Conservation (phyloP, 257 asterid species). For the Pogostemon cablin region DNA sequence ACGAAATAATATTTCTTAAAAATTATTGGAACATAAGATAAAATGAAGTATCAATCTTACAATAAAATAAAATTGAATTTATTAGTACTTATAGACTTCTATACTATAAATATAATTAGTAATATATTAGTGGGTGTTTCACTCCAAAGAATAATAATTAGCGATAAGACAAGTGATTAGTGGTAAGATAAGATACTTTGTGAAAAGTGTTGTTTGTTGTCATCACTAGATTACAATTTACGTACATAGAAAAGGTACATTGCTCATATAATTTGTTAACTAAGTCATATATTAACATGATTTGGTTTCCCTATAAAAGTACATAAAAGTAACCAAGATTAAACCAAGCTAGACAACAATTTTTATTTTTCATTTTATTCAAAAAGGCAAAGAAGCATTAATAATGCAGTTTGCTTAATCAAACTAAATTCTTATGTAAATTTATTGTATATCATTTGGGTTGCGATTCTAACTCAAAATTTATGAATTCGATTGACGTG, state of each 20-base stretch:
- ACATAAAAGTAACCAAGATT: constrained; percentile 17
- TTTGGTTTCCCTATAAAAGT: constrained; percentile 34
- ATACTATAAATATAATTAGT: too few species aligned
- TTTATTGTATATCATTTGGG: too few species aligned
- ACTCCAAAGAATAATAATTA: background rate
- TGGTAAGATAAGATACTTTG: background rate
- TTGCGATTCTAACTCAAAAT: too few species aligned
- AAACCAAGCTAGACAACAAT: background rate
- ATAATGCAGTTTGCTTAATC: too few species aligned
- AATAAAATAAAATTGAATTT: too few species aligned
- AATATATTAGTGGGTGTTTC: background rate
- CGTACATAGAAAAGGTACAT: constrained; percentile 18
- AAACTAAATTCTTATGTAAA: too few species aligned
- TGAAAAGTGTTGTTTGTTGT: constrained; percentile 19
- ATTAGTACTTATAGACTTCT: too few species aligned
- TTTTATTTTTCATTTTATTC: constrained; percentile 10
- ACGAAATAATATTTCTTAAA: too few species aligned
- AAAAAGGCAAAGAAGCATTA: background rate
- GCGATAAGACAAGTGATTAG: constrained; percentile 7
- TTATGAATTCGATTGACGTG: too few species aligned
- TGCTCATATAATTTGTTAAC: constrained; percentile 15
- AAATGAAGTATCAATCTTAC: too few species aligned
- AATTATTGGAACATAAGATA: too few species aligned
- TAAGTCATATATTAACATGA: constrained; percentile 23
- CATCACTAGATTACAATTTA: constrained; percentile 19